A percentile compares a stretch with the other conserved stretches of the same genome.
phyloP scores from a whole-genome alignment of 768 basidiomycete species.

The Brasilioporus rufonigricans region DNA sequence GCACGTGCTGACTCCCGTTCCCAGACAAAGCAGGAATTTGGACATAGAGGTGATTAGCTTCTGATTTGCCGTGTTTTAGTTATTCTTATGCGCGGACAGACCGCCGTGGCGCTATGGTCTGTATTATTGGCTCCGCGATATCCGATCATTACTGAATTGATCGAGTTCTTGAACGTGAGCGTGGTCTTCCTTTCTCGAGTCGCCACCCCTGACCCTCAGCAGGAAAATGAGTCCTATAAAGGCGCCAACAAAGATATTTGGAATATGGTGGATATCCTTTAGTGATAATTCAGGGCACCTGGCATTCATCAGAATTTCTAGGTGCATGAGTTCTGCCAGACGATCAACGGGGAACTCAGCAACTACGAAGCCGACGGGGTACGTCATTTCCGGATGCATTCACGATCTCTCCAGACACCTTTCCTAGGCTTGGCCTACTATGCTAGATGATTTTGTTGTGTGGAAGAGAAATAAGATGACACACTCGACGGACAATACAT shows the following conservation, averaged over 20 bases:
- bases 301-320: constrained; percentile 27
- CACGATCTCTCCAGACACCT: not conserved
- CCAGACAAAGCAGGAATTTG: constrained; percentile 68
- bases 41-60: constrained; percentile 69
- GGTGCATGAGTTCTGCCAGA: constrained; percentile 76
- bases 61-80: not conserved
- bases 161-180: constrained; percentile 62
- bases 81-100: constrained; percentile 38
- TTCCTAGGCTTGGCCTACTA: constrained; percentile 74
- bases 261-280: constrained; percentile 60
- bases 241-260: constrained; percentile 84
- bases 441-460: constrained; percentile 73
- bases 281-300: not conserved
- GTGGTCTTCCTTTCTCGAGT: constrained; percentile 12
- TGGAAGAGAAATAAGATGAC: constrained; percentile 49
- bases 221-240: constrained; percentile 60
- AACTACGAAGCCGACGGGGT: constrained; percentile 80
- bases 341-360: constrained; percentile 54
- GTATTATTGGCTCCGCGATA: constrained; percentile 68
- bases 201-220: not conserved
- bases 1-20: constrained; percentile 4
- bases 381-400: constrained; percentile 23
- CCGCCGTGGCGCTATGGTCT: constrained; percentile 72
- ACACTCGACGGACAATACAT: not conserved
- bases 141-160: constrained; percentile 61